phyloP scores from a whole-genome alignment of 257 asterid genomes.

The Linaria vulgaris region DNA sequence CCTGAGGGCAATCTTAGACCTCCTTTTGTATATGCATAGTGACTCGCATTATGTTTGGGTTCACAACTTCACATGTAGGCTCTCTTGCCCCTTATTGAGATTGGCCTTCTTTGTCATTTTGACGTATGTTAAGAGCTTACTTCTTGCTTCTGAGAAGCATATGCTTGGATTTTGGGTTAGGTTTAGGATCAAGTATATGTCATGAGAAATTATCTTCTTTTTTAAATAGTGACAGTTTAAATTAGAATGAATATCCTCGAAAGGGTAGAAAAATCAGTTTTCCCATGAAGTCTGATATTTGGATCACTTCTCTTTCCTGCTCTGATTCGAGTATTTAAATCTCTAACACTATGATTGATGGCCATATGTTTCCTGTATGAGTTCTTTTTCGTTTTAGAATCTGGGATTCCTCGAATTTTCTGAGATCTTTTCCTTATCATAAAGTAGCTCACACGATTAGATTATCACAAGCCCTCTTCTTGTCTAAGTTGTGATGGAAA shows the following conservation, averaged over 20 bases:
- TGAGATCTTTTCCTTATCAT: constrained; percentile 2
- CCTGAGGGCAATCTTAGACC: background rate
- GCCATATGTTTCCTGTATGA: background rate
- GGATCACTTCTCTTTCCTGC: too few species aligned
- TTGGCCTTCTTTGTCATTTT: constrained; percentile 7
- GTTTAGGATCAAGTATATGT: background rate
- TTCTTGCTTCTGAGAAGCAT: constrained; percentile 7
- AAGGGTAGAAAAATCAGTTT: too few species aligned
- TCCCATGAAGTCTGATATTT: too few species aligned
- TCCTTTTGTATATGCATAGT: too few species aligned
- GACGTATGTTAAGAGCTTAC: background rate
- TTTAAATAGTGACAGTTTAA: background rate
- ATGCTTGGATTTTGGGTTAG: background rate
- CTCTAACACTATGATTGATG: constrained; percentile 6
- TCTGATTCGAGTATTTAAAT: background rate
- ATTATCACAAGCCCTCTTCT: constrained; percentile 7
- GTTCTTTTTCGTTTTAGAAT: background rate
- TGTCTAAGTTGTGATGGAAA: constrained; percentile 7
- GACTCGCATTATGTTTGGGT: too few species aligned
- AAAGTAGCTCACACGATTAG: constrained; percentile 4
- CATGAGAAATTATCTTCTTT: background rate
- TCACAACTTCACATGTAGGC: background rate
- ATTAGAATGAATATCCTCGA: too few species aligned
- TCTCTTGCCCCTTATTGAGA: constrained; percentile 11
- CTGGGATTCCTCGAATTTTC: background rate